Conservation (phyloP, 352 stramenopile species). For the Phytopythium delawarense region DNA sequence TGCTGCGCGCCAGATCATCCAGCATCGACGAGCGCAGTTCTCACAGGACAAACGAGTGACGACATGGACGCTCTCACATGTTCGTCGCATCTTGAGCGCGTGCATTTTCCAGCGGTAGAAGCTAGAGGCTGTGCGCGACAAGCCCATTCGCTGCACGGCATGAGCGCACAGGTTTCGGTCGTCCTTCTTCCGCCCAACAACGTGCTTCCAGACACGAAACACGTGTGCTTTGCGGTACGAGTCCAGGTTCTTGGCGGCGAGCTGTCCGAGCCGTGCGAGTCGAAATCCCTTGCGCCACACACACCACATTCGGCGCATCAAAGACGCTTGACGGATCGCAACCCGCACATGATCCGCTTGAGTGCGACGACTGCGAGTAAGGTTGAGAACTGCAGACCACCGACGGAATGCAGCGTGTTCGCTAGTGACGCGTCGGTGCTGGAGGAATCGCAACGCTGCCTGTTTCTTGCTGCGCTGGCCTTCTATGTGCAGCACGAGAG, state of each 20-base stretch:
- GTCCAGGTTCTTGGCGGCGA: conserved; percentile 14
- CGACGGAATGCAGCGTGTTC: conserved; percentile 2
- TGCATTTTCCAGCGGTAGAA: conserved; percentile 20
- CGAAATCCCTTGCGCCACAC: conserved; percentile 18
- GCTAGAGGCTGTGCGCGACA: conserved; percentile 8
- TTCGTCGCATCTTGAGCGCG: conserved; percentile 2
- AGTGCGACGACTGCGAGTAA: not conserved
- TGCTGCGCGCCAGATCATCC: conserved; percentile 15
- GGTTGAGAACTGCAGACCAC: conserved; percentile 6
- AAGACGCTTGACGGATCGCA: not conserved
- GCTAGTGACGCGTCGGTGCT: not conserved
- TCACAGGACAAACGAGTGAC: not conserved
- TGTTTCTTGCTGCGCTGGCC: conserved; percentile 10
- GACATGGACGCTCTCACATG: not conserved
- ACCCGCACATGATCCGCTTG: conserved; percentile 10
- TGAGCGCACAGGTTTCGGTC: conserved; percentile 3
- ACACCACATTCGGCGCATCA: conserved; percentile 10
- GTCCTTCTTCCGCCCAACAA: conserved; percentile 3
- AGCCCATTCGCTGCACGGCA: conserved; percentile 8
- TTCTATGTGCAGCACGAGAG: conserved; percentile 10
- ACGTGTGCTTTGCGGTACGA: conserved; percentile 5
- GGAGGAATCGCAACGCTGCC: conserved; percentile 1
- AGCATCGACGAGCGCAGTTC: conserved; percentile 6
- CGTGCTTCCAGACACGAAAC: conserved; percentile 21
- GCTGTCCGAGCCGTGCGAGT: conserved; percentile 1